These are phyloP conservation scores for Helichrysum umbraculigerum DNA, from an alignment of 129 eudicot species.

Conservation along the genomic window DNA sequence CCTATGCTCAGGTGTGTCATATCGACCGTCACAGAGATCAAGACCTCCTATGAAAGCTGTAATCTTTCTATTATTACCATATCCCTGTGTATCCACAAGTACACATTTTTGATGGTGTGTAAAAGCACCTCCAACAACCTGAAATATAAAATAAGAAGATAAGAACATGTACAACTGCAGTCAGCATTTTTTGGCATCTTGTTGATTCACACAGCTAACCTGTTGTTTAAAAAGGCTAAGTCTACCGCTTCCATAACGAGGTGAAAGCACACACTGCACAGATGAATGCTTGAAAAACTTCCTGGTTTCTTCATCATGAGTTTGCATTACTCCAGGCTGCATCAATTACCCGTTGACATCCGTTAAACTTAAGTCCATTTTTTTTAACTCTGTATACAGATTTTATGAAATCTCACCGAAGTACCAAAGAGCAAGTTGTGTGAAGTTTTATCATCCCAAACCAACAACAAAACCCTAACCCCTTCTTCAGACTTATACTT, in stretches of 20 bases:
- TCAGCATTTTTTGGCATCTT: neutral
- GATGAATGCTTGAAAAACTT: constrained; percentile 92
- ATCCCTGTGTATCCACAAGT: constrained; percentile 78
- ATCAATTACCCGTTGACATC: constrained; percentile 10
- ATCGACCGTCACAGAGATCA: constrained; percentile 94
- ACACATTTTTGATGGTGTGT: constrained; percentile 99
- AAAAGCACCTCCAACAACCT: constrained; percentile 85
- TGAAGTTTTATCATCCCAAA: constrained; percentile 97
- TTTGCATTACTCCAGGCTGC: constrained; percentile 91
- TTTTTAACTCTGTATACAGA: neutral
- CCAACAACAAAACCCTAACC: constrained; percentile 75
- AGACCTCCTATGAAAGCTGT: constrained; percentile 90
- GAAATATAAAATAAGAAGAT: constrained; percentile 22
- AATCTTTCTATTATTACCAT: constrained; percentile 66
- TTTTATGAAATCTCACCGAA: constrained; percentile 49
- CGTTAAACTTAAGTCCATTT: neutral
- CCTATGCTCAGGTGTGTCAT: constrained; percentile 93
- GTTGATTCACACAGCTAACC: constrained; percentile 32
- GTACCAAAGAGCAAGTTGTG: constrained; percentile 56
- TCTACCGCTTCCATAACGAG: constrained; percentile 90
- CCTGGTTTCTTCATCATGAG: constrained; percentile 94
- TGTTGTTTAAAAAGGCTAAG: constrained; percentile 78
- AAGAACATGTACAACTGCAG: neutral
- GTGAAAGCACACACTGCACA: constrained; percentile 81
- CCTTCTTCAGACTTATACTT: constrained; percentile 94